These are phyloP conservation scores for Apiospora kogelbergensis DNA, from an alignment of 2,329 filamentous ascomycete genomes.

Conservation along the genomic window DNA sequence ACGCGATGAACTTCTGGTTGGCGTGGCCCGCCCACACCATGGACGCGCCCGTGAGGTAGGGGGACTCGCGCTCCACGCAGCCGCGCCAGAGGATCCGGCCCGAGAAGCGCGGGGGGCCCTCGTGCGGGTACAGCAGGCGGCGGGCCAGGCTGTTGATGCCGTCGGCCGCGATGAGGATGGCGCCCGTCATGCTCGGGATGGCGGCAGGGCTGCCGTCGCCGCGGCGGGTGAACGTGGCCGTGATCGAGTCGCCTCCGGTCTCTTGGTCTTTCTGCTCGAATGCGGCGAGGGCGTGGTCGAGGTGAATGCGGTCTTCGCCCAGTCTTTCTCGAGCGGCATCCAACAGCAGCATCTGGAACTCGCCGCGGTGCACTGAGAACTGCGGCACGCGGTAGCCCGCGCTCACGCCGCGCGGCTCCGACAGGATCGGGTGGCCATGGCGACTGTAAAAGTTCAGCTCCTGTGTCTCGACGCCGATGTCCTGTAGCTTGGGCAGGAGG, in stretches of 20 bases:
- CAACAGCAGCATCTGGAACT: constrained; percentile 44
- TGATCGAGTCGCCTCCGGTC: constrained; percentile 26
- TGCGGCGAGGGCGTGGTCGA: constrained; percentile 36
- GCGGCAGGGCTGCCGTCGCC: constrained; percentile 26
- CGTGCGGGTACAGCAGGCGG: constrained; percentile 39
- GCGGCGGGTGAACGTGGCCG: constrained; percentile 35
- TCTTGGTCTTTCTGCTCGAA: constrained; percentile 34
- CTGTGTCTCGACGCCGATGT: constrained; percentile 39
- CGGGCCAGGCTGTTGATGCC: constrained; percentile 45
- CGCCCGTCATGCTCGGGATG: constrained; percentile 28
- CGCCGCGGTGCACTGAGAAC: constrained; percentile 44
- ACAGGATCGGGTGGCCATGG: constrained; percentile 42
- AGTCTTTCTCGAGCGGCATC: constrained; percentile 40
- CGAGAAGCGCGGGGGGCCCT: constrained; percentile 44
- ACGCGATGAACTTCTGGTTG: constrained; percentile 48
- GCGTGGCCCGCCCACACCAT: constrained; percentile 48
- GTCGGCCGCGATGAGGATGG: constrained; percentile 41
- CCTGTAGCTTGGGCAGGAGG: constrained; percentile 38
- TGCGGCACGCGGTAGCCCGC: constrained; percentile 44
- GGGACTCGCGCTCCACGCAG: constrained; percentile 36
- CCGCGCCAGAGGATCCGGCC: constrained; percentile 47
- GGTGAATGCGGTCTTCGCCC: constrained; percentile 36
- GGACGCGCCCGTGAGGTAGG: constrained; percentile 40
- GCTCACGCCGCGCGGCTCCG: constrained; percentile 38
- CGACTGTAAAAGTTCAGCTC: constrained; percentile 46